Conservation (phyloP, 164 flowering plant genomes). For the Stephania japonica region DNA sequence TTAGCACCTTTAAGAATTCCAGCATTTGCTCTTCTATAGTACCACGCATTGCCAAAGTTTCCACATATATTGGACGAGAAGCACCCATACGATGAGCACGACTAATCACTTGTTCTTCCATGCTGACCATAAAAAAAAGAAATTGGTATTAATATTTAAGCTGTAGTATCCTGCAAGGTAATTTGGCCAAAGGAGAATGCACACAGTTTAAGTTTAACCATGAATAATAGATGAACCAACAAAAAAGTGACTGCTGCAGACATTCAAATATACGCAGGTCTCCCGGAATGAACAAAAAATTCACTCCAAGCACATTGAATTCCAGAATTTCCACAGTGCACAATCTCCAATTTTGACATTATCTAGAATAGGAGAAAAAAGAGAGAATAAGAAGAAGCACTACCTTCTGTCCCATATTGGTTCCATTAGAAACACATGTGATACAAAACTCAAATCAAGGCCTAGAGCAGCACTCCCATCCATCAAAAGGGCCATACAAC, state of each 20-base stretch:
- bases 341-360: background rate
- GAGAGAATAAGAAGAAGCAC: background rate
- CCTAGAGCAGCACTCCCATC: slow-evolving; percentile 99
- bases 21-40: slow-evolving; percentile 98
- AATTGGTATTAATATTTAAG: background rate
- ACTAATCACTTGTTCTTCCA: slow-evolving; percentile 99
- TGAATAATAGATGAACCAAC: background rate
- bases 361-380: background rate
- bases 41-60: slow-evolving; percentile 93
- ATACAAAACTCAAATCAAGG: slow-evolving; percentile 95
- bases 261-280: background rate
- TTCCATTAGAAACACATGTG: slow-evolving; percentile 92
- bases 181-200: background rate
- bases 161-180: background rate
- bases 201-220: background rate
- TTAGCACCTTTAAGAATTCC: slow-evolving; percentile 62
- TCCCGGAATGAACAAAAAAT: background rate
- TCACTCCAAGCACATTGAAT: background rate
- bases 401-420: slow-evolving; percentile 99
- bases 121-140: slow-evolving; percentile 35
- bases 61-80: slow-evolving; percentile 83
- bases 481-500: slow-evolving; percentile 84
- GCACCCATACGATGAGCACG: slow-evolving; percentile 99
- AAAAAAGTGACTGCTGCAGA: background rate
- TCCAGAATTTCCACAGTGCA: background rate